Evolutionary conservation across 768 basidiomycete species (phyloP).

Genomic region (Boletus huronensis): DNA sequence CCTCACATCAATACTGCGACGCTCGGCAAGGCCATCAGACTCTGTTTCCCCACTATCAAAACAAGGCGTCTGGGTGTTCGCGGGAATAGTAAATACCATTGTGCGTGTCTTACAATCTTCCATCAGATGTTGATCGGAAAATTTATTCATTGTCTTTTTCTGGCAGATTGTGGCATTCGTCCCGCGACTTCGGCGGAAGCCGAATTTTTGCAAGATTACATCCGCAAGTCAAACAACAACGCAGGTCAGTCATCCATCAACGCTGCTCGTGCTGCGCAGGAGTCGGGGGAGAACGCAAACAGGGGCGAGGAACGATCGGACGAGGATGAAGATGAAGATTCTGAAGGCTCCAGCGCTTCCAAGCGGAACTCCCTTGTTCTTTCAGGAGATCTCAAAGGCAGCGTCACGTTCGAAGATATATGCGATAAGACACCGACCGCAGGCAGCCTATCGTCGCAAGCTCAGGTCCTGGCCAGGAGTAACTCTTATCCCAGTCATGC

Average conservation of each 20-base stretch:
- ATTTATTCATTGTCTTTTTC: slow-evolving; percentile 28
- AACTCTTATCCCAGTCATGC: slow-evolving; percentile 64
- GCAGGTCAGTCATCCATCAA: slow-evolving; percentile 74
- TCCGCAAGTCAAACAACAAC: slow-evolving; percentile 85
- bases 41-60: slow-evolving; percentile 94
- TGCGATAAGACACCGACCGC: slow-evolving; percentile 87
- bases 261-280: slow-evolving; percentile 68
- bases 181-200: slow-evolving; percentile 89
- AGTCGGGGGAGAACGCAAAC: slow-evolving; percentile 57
- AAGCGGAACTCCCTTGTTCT: slow-evolving; percentile 74
- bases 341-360: slow-evolving; percentile 70
- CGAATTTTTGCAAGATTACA: slow-evolving; percentile 89
- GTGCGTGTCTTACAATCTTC: slow-evolving; percentile 47
- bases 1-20: slow-evolving; percentile 96
- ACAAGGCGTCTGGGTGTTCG: slow-evolving; percentile 88
- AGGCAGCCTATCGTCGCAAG: slow-evolving; percentile 71
- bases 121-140: slow-evolving; percentile 32
- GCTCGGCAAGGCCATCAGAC: slow-evolving; percentile 89
- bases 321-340: slow-evolving; percentile 86
- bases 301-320: slow-evolving; percentile 71
- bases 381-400: slow-evolving; percentile 57
- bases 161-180: slow-evolving; percentile 83
- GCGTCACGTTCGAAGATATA: slow-evolving; percentile 57
- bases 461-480: slow-evolving; percentile 58
- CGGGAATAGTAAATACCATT: slow-evolving; percentile 96